Evolutionary conservation across 73 alveolate species (phyloP).

Genomic region (Paramecium tetraurelia): DNA sequence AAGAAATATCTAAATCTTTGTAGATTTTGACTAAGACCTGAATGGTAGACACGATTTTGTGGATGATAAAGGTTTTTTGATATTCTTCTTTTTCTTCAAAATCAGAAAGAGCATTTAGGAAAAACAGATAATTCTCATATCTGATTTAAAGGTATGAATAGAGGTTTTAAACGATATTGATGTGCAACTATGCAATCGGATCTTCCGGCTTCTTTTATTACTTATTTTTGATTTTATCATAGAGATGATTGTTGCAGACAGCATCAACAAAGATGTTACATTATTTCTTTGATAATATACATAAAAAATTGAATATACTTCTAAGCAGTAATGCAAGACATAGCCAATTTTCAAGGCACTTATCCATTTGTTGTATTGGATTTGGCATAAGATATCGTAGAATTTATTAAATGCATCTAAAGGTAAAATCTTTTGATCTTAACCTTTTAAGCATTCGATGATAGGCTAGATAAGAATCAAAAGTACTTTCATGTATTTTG

Average conservation of each 20-base stretch:
- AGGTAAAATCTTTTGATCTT: conserved; percentile 20
- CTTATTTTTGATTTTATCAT: not conserved
- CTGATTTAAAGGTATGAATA: not conserved
- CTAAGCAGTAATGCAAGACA: not conserved
- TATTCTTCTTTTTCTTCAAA: not conserved
- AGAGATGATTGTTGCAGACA: conserved; percentile 5
- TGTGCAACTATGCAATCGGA: not conserved
- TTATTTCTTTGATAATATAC: not conserved
- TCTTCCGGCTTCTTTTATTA: conserved; percentile 8
- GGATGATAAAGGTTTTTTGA: not conserved
- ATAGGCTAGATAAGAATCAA: not conserved
- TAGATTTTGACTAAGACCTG: not conserved
- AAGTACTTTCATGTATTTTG: conserved; percentile 24
- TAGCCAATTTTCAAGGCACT: not conserved
- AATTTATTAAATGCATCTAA: conserved; percentile 35
- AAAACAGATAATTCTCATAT: not conserved
- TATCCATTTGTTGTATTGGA: not conserved
- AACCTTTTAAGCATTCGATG: conserved; percentile 22
- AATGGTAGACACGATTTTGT: not conserved
- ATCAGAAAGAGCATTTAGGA: conserved; percentile 11
- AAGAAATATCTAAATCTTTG: conserved; percentile 24
- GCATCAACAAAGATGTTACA: conserved; percentile 23
- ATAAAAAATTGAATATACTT: not conserved
- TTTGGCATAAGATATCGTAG: not conserved
- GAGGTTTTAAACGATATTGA: not conserved